phyloP scores from a whole-genome alignment of 1,284 basidiomycete species.

The Heterobasidion annosum region DNA sequence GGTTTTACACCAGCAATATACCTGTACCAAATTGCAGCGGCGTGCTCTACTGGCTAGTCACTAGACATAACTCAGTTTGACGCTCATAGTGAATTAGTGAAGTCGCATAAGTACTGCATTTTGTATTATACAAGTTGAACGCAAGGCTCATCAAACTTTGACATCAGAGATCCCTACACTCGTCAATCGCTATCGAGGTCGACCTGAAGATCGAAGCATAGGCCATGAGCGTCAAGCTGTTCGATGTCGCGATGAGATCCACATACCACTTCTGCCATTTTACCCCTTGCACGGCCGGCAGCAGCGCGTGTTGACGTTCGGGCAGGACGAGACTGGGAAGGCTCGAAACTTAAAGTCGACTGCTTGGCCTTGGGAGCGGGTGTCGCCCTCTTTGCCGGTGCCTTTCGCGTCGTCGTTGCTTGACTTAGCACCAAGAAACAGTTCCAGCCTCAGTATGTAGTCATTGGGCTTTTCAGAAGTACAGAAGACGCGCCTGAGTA shows the following conservation, averaged over 20 bases:
- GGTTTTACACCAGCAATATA: no score
- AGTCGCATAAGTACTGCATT: no score
- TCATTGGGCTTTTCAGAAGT: not conserved
- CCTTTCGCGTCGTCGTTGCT: conserved; percentile 43
- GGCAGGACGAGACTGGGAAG: conserved; percentile 27
- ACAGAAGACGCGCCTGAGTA: conserved; percentile 39
- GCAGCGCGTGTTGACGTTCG: conserved; percentile 45
- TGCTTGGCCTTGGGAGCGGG: conserved; percentile 31
- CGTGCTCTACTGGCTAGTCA: no score
- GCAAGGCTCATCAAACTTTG: no score
- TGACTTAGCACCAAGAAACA: conserved; percentile 17
- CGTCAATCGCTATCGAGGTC: conserved; percentile 10
- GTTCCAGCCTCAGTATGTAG: conserved; percentile 8
- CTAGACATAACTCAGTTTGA: no score
- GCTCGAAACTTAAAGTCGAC: conserved; percentile 53
- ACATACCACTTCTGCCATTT: conserved; percentile 27
- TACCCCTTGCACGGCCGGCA: conserved; percentile 48
- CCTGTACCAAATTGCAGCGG: no score
- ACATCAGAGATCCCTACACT: no score
- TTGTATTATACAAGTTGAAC: no score
- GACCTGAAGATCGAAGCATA: conserved; percentile 2
- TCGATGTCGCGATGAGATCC: not conserved
- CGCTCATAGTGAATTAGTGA: no score
- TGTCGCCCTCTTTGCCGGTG: conserved; percentile 49
- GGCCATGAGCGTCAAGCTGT: not conserved